phyloP scores from a whole-genome alignment of 768 basidiomycete genomes.

The Panaeolus cyanescens region DNA sequence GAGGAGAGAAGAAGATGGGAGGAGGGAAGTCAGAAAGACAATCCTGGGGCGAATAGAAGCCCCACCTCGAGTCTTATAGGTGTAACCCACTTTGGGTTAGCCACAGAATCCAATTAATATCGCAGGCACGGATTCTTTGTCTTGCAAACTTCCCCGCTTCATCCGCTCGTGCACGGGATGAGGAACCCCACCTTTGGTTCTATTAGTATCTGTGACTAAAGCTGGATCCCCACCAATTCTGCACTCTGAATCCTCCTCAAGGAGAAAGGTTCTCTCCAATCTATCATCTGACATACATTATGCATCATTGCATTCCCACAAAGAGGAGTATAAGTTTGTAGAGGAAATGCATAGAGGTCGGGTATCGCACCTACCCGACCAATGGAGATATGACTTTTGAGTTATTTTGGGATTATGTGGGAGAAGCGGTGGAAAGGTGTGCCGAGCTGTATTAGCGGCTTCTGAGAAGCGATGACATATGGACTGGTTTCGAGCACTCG shows the following conservation, averaged over 20 bases:
- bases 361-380: background rate
- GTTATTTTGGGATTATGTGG: constrained; percentile 1
- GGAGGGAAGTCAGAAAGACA: background rate
- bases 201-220: background rate
- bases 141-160: background rate
- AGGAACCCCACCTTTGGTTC: constrained; percentile 1
- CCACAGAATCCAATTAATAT: background rate
- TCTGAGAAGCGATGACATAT: background rate
- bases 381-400: background rate
- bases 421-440: background rate
- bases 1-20: background rate
- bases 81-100: background rate
- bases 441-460: background rate
- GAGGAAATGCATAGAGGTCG: background rate
- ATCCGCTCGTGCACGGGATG: background rate
- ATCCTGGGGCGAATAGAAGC: background rate
- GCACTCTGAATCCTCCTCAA: background rate
- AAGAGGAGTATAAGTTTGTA: background rate
- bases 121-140: background rate
- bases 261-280: background rate
- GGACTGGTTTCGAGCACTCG: background rate
- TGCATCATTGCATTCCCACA: background rate
- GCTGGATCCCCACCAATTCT: background rate
- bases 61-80: background rate
- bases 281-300: background rate